Base-by-base conservation (phyloP, 495 filamentous ascomycete species). In the Xeromyces bisporus region DNA sequence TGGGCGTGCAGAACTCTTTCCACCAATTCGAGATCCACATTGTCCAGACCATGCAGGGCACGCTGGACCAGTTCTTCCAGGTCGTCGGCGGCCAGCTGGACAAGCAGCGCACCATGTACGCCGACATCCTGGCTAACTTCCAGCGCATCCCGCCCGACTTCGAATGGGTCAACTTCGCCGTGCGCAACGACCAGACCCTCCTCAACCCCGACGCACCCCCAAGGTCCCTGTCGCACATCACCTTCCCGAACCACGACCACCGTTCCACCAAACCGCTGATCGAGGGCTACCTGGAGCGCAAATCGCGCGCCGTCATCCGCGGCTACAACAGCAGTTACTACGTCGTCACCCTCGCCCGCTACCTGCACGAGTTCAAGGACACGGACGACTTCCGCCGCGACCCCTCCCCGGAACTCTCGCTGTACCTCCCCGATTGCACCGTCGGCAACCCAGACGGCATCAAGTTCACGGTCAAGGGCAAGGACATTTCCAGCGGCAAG, bases 401-500 rank as follows among this genome's bases (percentile, higher is more conserved):
- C 36, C 85, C 87, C 5, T 53, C 59, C 15, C 91, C 87, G 0
- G 85, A 96, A 49, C 60, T 85, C 6, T 84, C 78, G 14, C 74
- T 97, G 32, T 97, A 84, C 50, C 71, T 97, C 6, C 89, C 89
- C 26, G 91, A 97, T 47, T 91, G 86, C 44, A 55, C 70, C 15
- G 64, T 96, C 34, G 82, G 86, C 34, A 64, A 65, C 3, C 63
- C 83, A 24, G 69, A 64, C 38, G 85, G 76, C 25, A 64, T 70
- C 39, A 93, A 92, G 50, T 94, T 97, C 72, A 77, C 69, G 43
- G 64, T 97, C 50, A 93, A 93, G 61, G 91, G 89, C 42, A 97
- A 96, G 56, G 83, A 96, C 46, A 68, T 67, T 3, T 67, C 64
- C 21, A 66, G 66, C 45, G 68, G 71, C 37, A 67, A 67, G 39